Conservation (phyloP, 352 stramenopile species). For the Globisporangium nagaii region DNA sequence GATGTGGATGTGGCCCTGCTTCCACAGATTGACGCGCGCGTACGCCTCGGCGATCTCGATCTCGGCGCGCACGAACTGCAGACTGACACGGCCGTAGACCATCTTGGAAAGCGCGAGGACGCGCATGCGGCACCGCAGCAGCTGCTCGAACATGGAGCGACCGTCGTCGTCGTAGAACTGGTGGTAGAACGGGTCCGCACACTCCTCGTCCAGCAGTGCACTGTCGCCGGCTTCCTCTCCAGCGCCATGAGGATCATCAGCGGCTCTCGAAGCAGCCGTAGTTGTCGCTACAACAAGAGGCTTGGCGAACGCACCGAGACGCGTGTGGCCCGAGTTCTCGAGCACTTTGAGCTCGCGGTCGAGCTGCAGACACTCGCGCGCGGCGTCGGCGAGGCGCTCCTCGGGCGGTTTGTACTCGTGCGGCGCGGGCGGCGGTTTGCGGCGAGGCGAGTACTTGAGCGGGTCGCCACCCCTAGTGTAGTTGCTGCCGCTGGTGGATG, state of each 20-base stretch:
- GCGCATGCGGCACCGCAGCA: constrained; percentile 51
- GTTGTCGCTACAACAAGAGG: constrained; percentile 23
- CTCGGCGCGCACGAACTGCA: constrained; percentile 37
- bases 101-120: constrained; percentile 50
- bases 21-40: constrained; percentile 57
- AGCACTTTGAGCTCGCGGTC: constrained; percentile 57
- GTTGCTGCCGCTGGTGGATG: neutral
- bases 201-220: constrained; percentile 22
- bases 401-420: constrained; percentile 18
- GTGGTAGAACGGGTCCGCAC: constrained; percentile 48
- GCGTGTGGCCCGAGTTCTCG: constrained; percentile 51
- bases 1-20: constrained; percentile 51
- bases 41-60: constrained; percentile 54
- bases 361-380: constrained; percentile 20
- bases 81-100: constrained; percentile 26
- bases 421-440: neutral
- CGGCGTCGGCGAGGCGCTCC: constrained; percentile 17
- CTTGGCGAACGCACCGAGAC: constrained; percentile 54
- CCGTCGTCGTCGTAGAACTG: constrained; percentile 60
- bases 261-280: neutral
- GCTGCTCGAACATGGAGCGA: constrained; percentile 47
- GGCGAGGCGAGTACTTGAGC: neutral
- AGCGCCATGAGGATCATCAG: neutral
- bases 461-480: neutral
- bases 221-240: neutral